phyloP scores from a whole-genome alignment of 257 asterid genomes.

The Jaltomata sinuosa region DNA sequence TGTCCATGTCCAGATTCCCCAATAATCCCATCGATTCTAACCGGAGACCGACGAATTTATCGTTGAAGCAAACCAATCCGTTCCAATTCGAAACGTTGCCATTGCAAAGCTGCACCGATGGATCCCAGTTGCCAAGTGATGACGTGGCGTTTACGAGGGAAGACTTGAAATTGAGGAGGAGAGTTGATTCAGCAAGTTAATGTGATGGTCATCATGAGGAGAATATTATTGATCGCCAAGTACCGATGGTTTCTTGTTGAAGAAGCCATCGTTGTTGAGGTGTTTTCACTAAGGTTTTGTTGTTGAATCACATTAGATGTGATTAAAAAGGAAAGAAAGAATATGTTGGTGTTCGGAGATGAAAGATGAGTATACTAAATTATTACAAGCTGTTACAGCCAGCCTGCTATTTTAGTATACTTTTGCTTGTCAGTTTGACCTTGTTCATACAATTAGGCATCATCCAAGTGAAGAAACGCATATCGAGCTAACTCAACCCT shows the following conservation, averaged over 20 bases:
- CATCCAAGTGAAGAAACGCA: background rate
- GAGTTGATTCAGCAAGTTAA: background rate
- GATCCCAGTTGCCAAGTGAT: conserved; percentile 30
- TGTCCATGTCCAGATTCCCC: conserved; percentile 24
- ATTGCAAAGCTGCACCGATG: conserved; percentile 20
- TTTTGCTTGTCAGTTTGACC: background rate
- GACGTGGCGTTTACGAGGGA: conserved; percentile 29
- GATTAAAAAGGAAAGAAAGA: background rate
- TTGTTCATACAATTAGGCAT: background rate
- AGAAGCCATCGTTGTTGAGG: background rate
- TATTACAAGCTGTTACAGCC: conserved; percentile 30
- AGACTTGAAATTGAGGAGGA: conserved; percentile 37
- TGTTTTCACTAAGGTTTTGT: too few species aligned
- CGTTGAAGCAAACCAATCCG: conserved; percentile 38
- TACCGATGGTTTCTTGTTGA: background rate
- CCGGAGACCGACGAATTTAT: conserved; percentile 22
- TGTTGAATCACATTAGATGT: background rate
- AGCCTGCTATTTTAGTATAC: conserved; percentile 6
- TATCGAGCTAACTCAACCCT: background rate
- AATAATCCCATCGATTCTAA: conserved; percentile 43
- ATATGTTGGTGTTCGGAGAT: background rate
- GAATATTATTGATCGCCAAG: background rate
- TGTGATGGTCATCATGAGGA: background rate
- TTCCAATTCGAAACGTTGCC: conserved; percentile 35
- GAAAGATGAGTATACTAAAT: background rate